These are phyloP conservation scores for Sphagnum contortum DNA, from an alignment of 225 moss, liverwort and hornwort species.

Conservation along the genomic window DNA sequence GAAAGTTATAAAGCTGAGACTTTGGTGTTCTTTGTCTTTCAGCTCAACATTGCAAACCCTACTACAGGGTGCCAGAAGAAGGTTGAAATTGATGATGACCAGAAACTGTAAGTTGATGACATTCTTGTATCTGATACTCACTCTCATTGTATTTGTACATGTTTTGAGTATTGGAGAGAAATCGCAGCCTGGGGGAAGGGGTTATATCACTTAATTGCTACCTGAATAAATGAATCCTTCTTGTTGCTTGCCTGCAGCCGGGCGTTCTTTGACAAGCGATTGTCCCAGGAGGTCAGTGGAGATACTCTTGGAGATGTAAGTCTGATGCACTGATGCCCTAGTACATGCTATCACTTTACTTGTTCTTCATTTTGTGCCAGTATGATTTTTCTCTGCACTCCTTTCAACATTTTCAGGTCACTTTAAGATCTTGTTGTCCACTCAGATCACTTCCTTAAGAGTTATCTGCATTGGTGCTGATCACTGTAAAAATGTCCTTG, in stretches of 20 bases:
- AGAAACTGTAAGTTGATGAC: constrained; percentile 55
- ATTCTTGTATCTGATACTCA: not conserved
- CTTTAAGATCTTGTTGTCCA: not conserved
- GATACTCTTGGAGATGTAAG: constrained; percentile 52
- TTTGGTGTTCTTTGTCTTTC: not conserved
- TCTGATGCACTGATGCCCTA: too few relatives aligned
- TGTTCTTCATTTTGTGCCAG: too few relatives aligned
- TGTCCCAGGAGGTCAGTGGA: constrained; percentile 83
- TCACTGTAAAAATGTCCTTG: not conserved
- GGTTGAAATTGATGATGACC: constrained; percentile 88
- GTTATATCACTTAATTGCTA: not conserved
- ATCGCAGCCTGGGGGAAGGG: not conserved
- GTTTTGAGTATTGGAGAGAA: not conserved
- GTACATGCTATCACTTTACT: too few relatives aligned
- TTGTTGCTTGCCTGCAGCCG: constrained; percentile 33
- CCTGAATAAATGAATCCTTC: not conserved
- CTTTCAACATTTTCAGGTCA: not conserved
- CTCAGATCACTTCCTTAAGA: not conserved
- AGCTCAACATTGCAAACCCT: constrained; percentile 89
- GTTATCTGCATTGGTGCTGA: not conserved
- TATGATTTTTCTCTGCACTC: not conserved
- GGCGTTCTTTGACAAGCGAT: constrained; percentile 74
- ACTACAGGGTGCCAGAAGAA: constrained; percentile 96
- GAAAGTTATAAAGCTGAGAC: too few relatives aligned
- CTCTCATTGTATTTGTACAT: not conserved